Evolutionary conservation across 179 eudicot genomes (phyloP).

Genomic region (Beta lomatogona): DNA sequence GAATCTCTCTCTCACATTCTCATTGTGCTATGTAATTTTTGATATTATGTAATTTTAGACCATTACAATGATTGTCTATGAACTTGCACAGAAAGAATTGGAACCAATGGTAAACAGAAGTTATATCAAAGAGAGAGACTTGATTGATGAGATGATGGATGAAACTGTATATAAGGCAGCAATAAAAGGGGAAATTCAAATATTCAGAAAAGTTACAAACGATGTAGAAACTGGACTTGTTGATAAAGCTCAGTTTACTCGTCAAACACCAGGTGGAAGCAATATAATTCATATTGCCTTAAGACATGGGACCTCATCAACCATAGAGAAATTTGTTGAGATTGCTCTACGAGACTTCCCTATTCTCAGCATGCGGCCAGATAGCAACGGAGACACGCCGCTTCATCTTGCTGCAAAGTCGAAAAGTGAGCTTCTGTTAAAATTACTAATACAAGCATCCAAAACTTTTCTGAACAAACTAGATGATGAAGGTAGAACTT

Average conservation of each 20-base stretch:
- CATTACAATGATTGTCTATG: too few species aligned
- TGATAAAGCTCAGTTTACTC: too few species aligned
- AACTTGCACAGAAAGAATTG: neutral
- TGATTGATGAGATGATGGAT: neutral
- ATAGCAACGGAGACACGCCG: too few species aligned
- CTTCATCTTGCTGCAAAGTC: too few species aligned
- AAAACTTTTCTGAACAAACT: neutral
- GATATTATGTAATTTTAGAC: too few species aligned
- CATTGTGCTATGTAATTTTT: neutral
- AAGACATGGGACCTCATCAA: neutral
- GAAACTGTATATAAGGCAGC: neutral
- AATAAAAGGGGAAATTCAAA: too few species aligned
- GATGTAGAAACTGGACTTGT: too few species aligned
- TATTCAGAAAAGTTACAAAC: too few species aligned
- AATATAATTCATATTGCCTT: slow-evolving; percentile 17
- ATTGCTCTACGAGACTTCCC: too few species aligned
- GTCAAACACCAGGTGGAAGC: slow-evolving; percentile 18
- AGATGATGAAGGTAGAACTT: neutral
- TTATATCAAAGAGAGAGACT: slow-evolving; percentile 6
- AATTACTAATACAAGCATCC: neutral
- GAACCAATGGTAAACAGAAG: neutral
- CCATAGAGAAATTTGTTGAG: too few species aligned
- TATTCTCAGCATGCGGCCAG: too few species aligned
- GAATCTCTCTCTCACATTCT: too few species aligned
- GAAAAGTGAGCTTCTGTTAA: neutral